A percentile compares a stretch with the other conserved stretches of the same genome.
Evolutionary conservation across 202 grass and related monocot genomes (phyloP).

Genomic region (Carex sylvatica): DNA sequence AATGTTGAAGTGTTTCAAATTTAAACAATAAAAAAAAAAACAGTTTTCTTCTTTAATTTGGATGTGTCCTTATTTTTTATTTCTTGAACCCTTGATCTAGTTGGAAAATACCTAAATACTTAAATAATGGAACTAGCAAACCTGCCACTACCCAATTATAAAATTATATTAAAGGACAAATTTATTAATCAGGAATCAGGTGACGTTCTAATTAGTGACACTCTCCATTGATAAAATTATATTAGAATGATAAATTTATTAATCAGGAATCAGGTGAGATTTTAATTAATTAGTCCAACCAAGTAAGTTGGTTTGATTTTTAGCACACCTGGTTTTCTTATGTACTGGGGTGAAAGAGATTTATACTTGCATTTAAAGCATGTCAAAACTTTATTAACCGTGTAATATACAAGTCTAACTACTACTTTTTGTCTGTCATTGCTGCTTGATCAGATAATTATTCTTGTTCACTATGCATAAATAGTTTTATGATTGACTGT

Average conservation of each 20-base stretch:
- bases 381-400: constrained; percentile 1
- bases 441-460: not conserved
- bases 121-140: not conserved
- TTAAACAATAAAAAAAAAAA: not conserved
- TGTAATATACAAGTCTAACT: not conserved
- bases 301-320: not conserved
- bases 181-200: not conserved
- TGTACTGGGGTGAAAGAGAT: constrained; percentile 21
- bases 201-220: not conserved
- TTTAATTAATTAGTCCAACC: not conserved
- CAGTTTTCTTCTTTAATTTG: not conserved
- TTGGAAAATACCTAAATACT: not conserved
- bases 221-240: not conserved
- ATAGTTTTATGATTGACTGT: not conserved
- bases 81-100: not conserved
- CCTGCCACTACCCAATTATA: not conserved
- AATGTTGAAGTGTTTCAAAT: not conserved
- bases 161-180: constrained; percentile 2
- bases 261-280: not conserved
- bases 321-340: constrained; percentile 3
- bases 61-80: not conserved
- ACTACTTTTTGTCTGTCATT: not conserved
- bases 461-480: not conserved
- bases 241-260: not conserved
- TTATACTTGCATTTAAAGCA: constrained; percentile 25